These are phyloP conservation scores for Boletellus deceptivus DNA, from an alignment of 1,284 basidiomycete species.

Conservation along the genomic window DNA sequence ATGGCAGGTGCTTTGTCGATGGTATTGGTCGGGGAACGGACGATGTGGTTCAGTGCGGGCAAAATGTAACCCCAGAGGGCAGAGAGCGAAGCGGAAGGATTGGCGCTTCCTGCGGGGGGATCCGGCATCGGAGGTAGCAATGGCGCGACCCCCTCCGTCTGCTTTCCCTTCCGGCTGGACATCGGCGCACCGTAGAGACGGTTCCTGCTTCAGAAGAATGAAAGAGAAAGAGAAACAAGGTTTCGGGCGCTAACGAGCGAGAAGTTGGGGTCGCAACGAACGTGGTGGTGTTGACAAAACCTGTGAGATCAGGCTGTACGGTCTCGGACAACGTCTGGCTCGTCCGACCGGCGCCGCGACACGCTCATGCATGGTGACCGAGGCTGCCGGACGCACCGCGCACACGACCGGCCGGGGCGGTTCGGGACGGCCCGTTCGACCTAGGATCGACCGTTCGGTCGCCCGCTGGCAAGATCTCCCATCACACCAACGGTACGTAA, in stretches of 20 bases:
- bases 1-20: slow-evolving; percentile 61
- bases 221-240: background rate
- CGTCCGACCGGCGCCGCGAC: slow-evolving; percentile 11
- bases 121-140: slow-evolving; percentile 45
- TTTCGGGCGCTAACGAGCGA: background rate
- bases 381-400: background rate
- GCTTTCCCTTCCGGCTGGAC: slow-evolving; percentile 34
- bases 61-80: slow-evolving; percentile 71
- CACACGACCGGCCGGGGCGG: too few species aligned
- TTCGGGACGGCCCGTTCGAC: too few species aligned
- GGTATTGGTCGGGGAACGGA: slow-evolving; percentile 62
- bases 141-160: slow-evolving; percentile 14
- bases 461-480: too few species aligned
- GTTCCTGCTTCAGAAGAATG: background rate
- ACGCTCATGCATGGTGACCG: background rate
- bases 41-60: slow-evolving; percentile 72
- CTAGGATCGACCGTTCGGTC: too few species aligned
- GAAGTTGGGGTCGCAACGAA: background rate
- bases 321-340: slow-evolving; percentile 1
- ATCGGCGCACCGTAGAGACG: slow-evolving; percentile 8
- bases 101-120: slow-evolving; percentile 62
- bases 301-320: background rate
- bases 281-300: background rate
- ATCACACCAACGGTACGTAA: too few species aligned
- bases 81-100: slow-evolving; percentile 66